These are phyloP conservation scores for Fusarium sp. DNA, from an alignment of 2,329 filamentous ascomycete genomes.

Conservation along the genomic window DNA sequence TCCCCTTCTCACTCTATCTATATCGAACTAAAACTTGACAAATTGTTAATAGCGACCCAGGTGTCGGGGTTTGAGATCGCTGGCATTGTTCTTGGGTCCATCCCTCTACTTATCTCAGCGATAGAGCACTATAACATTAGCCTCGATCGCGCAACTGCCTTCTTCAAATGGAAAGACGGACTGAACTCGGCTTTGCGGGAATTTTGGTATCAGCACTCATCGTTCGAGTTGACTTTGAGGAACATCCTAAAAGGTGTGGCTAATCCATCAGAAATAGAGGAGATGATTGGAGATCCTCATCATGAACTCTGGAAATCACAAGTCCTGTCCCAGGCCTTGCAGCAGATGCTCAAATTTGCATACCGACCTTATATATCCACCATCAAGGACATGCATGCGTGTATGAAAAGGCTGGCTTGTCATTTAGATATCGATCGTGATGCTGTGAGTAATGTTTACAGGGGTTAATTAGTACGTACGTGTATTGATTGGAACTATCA, in stretches of 20 bases:
- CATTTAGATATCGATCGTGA: background rate
- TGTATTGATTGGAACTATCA: accelerated
- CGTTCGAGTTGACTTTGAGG: background rate
- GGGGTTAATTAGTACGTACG: accelerated
- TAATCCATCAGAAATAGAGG: background rate
- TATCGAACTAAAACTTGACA: accelerated
- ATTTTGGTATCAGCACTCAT: background rate
- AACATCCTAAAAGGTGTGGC: background rate
- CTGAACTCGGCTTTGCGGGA: background rate
- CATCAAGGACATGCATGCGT: background rate
- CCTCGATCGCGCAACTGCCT: background rate
- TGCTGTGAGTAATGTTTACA: background rate
- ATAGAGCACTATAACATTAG: background rate
- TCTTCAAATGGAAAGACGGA: background rate
- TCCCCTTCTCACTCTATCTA: background rate
- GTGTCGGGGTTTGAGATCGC: background rate
- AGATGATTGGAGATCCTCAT: background rate
- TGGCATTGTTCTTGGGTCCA: background rate
- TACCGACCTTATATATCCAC: background rate
- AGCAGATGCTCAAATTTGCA: background rate
- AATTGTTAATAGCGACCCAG: accelerated
- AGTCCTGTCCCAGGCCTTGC: background rate
- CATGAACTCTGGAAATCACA: background rate
- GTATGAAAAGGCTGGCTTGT: background rate
- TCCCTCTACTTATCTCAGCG: background rate